Evolutionary conservation across 345 rosid genomes (phyloP).

Genomic region (Ailanthus altissimus): DNA sequence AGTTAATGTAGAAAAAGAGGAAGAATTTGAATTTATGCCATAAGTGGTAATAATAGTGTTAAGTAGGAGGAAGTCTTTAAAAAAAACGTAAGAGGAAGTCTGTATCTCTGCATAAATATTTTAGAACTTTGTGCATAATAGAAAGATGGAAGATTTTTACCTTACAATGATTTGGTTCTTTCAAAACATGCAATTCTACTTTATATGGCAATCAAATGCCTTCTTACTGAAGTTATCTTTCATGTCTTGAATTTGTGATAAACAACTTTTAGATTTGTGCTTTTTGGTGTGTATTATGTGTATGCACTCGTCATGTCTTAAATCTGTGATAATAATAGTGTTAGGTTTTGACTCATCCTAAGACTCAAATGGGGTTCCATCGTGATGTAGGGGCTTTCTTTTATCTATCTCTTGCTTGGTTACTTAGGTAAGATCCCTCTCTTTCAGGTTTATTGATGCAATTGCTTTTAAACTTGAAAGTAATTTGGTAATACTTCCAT

Average conservation of each 20-base stretch:
- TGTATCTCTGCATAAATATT: conserved; percentile 31
- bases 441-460: too few species aligned
- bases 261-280: background rate
- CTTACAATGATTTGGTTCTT: too few species aligned
- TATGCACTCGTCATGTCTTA: background rate
- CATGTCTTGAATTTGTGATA: background rate
- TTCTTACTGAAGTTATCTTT: background rate
- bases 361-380: conserved; percentile 83
- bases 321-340: too few species aligned
- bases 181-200: background rate
- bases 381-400: conserved; percentile 92
- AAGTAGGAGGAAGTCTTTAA: conserved; percentile 27
- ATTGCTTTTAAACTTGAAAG: conserved; percentile 4
- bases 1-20: conserved; percentile 26
- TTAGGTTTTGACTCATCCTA: conserved; percentile 79
- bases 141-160: conserved; percentile 38
- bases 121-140: conserved; percentile 34
- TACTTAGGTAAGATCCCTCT: conserved; percentile 52
- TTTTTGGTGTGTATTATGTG: background rate
- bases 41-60: conserved; percentile 14
- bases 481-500: conserved; percentile 1
- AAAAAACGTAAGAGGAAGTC: too few species aligned
- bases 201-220: too few species aligned
- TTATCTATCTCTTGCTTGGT: conserved; percentile 88
- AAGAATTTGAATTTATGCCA: conserved; percentile 19